A percentile compares a stretch with the other conserved stretches of the same genome.
phyloP scores from a whole-genome alignment of 345 rosid genomes.

The Syzygium jambos region DNA sequence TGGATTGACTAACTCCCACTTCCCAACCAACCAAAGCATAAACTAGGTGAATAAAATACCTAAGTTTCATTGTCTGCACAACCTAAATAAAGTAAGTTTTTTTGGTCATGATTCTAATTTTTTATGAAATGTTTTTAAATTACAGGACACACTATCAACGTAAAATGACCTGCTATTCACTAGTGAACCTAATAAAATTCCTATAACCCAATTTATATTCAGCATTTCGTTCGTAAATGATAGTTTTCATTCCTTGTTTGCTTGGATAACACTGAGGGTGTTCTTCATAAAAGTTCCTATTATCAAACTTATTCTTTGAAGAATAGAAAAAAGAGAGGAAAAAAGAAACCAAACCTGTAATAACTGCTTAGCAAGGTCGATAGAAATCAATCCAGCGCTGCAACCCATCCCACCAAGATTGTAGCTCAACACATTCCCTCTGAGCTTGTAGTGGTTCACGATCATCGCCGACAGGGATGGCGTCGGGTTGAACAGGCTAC shows the following conservation, averaged over 20 bases:
- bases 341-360: slow-evolving; percentile 28
- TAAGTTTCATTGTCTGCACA: neutral
- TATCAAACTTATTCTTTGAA: neutral
- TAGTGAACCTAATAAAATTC: neutral
- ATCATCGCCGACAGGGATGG: slow-evolving; percentile 33
- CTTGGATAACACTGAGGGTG: neutral
- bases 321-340: neutral
- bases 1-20: neutral
- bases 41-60: neutral
- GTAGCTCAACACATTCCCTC: slow-evolving; percentile 24
- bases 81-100: neutral
- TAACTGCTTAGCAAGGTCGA: slow-evolving; percentile 50
- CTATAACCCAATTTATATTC: neutral
- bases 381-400: slow-evolving; percentile 39
- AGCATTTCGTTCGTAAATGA: neutral
- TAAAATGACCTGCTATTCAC: neutral
- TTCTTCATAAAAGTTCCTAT: neutral
- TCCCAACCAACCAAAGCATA: neutral
- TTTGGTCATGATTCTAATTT: neutral
- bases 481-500: slow-evolving; percentile 25
- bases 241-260: neutral
- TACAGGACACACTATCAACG: neutral
- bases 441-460: slow-evolving; percentile 26
- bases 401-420: slow-evolving; percentile 37
- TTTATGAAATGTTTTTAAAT: neutral